Evolutionary conservation across 2,329 filamentous ascomycete genomes (phyloP).

Genomic region (Talaromyces rugulosus): DNA sequence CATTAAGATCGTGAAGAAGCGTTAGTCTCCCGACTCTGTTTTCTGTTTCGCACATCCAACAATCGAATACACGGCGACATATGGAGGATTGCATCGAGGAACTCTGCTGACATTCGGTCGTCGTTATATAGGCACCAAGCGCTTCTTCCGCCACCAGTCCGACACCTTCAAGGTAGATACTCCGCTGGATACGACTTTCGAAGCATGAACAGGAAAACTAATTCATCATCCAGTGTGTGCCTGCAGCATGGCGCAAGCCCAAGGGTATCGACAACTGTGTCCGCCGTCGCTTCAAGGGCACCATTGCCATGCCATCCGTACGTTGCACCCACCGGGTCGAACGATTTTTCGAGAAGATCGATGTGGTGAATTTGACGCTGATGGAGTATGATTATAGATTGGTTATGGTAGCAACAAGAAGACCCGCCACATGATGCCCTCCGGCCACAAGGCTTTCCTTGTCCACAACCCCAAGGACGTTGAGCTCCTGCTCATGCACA

Average conservation of each 20-base stretch:
- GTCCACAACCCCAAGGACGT: slow-evolving; percentile 96
- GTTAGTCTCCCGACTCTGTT: slow-evolving; percentile 43
- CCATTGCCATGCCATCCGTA: slow-evolving; percentile 97
- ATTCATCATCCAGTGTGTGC: slow-evolving; percentile 57
- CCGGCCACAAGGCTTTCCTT: slow-evolving; percentile 99
- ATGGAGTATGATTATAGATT: slow-evolving; percentile 59
- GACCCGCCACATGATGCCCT: slow-evolving; percentile 97
- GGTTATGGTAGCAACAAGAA: slow-evolving; percentile 99
- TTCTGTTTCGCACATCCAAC: slow-evolving; percentile 35
- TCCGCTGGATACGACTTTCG: background rate
- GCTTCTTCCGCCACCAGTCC: slow-evolving; percentile 95
- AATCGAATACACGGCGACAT: background rate
- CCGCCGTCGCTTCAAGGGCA: slow-evolving; percentile 94
- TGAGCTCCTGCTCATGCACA: slow-evolving; percentile 99
- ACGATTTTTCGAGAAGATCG: background rate
- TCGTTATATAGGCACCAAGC: slow-evolving; percentile 69
- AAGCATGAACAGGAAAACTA: background rate
- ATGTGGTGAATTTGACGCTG: slow-evolving; percentile 4
- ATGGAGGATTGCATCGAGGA: slow-evolving; percentile 17
- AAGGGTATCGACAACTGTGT: slow-evolving; percentile 99
- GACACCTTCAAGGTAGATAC: slow-evolving; percentile 71
- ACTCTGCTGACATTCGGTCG: slow-evolving; percentile 27
- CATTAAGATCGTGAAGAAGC: slow-evolving; percentile 99
- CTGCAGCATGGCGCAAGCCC: slow-evolving; percentile 93
- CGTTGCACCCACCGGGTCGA: slow-evolving; percentile 39